Conservation (phyloP, 139 green algal species). For the Axilococcus clingmanii region DNA sequence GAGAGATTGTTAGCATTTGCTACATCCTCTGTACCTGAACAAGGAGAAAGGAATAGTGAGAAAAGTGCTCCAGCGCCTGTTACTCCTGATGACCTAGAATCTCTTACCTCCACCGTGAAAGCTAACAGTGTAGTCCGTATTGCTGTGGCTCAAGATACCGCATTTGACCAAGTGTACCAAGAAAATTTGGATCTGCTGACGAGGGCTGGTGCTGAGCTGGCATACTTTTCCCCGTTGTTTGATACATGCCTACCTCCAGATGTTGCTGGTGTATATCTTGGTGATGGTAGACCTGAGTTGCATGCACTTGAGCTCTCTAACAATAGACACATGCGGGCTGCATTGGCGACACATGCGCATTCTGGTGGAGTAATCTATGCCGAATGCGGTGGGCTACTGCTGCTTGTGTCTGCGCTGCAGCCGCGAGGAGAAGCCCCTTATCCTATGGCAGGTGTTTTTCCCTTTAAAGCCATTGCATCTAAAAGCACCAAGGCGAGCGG, state of each 20-base stretch:
- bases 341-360: slow-evolving; percentile 64
- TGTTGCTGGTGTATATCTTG: slow-evolving; percentile 72
- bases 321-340: slow-evolving; percentile 51
- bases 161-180: slow-evolving; percentile 80
- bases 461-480: slow-evolving; percentile 66
- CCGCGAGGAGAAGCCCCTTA: slow-evolving; percentile 11
- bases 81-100: background rate
- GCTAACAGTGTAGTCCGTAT: slow-evolving; percentile 48
- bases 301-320: slow-evolving; percentile 49
- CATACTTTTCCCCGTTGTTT: slow-evolving; percentile 82
- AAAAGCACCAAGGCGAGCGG: slow-evolving; percentile 39
- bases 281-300: slow-evolving; percentile 66
- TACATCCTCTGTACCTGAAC: too few species aligned
- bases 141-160: slow-evolving; percentile 60
- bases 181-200: slow-evolving; percentile 52
- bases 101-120: background rate
- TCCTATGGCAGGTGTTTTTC: slow-evolving; percentile 64
- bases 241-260: slow-evolving; percentile 69
- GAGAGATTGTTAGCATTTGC: too few species aligned
- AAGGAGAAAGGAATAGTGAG: too few species aligned
- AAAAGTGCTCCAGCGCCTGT: background rate
- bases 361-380: slow-evolving; percentile 81
- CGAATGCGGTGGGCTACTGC: slow-evolving; percentile 83
- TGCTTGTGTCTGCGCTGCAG: slow-evolving; percentile 61
- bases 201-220: slow-evolving; percentile 63